Evolutionary conservation across 192 early-diverging fungal species (phyloP).

Genomic region (Backusella circina): DNA sequence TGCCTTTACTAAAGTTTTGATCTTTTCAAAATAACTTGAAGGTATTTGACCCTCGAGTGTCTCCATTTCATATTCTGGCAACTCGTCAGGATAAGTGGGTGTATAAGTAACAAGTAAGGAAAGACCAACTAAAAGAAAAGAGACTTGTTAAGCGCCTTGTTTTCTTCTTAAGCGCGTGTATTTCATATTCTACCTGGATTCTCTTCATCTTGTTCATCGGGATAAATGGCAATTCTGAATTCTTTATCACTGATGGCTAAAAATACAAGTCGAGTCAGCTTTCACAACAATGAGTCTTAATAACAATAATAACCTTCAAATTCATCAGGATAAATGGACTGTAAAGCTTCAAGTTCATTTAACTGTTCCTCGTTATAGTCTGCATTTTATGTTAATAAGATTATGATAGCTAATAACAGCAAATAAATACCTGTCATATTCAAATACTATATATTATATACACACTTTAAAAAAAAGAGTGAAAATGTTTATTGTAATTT

Average conservation of each 20-base stretch:
- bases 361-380: constrained; percentile 78
- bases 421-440: neutral
- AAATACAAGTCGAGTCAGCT: neutral
- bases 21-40: constrained; percentile 35
- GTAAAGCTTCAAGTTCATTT: constrained; percentile 75
- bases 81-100: constrained; percentile 66
- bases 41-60: constrained; percentile 41
- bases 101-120: constrained; percentile 63
- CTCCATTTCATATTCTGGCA: constrained; percentile 62
- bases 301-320: constrained; percentile 44
- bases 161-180: neutral
- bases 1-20: constrained; percentile 10
- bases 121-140: constrained; percentile 34
- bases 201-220: constrained; percentile 64
- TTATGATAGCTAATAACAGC: neutral
- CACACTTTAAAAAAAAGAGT: neutral
- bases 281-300: neutral
- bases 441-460: neutral
- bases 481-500: neutral
- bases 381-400: neutral
- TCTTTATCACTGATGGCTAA: constrained; percentile 35
- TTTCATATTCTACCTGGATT: constrained; percentile 43
- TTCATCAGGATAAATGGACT: constrained; percentile 81
- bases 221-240: constrained; percentile 54
- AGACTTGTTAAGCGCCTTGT: neutral